Percentiles rank a stretch among this genome's conserved stretches.
Evolutionary conservation across 2,329 filamentous ascomycete genomes (phyloP).

Genomic region (Aspergillus sp.): DNA sequence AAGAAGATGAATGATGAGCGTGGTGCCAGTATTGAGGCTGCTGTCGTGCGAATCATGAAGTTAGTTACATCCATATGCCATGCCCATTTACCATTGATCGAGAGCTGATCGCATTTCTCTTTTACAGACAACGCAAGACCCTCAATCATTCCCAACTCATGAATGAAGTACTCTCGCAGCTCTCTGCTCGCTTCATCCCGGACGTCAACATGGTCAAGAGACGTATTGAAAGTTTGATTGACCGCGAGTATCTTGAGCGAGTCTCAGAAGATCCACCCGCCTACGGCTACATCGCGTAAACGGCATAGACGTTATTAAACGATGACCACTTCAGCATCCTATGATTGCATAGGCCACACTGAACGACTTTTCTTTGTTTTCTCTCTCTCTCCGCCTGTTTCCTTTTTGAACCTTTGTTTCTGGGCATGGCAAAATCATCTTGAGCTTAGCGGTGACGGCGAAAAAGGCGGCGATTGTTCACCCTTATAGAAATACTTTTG

Average conservation of each 20-base stretch:
- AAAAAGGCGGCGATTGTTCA: too few species aligned
- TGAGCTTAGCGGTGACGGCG: too few species aligned
- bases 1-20: constrained; percentile 48
- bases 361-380: neutral
- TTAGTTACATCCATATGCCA: constrained; percentile 18
- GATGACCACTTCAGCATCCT: constrained; percentile 1
- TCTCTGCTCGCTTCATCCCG: constrained; percentile 45
- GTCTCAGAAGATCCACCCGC: constrained; percentile 39
- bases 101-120: constrained; percentile 1
- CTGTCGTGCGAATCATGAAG: constrained; percentile 52
- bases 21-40: constrained; percentile 47
- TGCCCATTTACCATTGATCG: neutral
- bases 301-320: neutral
- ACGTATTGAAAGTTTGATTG: constrained; percentile 50
- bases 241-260: constrained; percentile 49
- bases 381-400: neutral
- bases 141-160: constrained; percentile 46
- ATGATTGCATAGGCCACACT: too few species aligned
- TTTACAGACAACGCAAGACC: constrained; percentile 43
- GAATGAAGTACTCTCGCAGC: constrained; percentile 46
- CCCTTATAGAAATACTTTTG: too few species aligned
- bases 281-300: constrained; percentile 41
- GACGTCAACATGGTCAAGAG: constrained; percentile 51
- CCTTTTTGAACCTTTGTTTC: too few species aligned
- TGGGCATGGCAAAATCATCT: too few species aligned